Conservation (phyloP, 2,329 filamentous ascomycete genomes). For the Apiospora malaysiana region DNA sequence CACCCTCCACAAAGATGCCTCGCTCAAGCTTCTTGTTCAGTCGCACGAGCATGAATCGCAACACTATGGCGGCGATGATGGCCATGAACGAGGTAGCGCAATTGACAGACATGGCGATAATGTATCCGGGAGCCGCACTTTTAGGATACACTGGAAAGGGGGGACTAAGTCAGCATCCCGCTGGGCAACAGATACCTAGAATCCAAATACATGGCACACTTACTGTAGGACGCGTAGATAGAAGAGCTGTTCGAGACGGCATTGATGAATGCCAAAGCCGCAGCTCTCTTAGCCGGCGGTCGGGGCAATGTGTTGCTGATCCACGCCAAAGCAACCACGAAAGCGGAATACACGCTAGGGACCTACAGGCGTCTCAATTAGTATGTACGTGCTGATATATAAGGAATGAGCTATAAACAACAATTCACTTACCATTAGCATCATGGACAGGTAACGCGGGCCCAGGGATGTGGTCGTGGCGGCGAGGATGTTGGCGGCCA, state of each 20-base stretch:
- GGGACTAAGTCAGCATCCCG: not conserved
- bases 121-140: constrained; percentile 42
- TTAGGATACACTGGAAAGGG: not conserved
- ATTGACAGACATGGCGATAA: constrained; percentile 71
- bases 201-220: not conserved
- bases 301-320: constrained; percentile 77
- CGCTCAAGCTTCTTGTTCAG: constrained; percentile 74
- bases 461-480: constrained; percentile 65
- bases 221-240: constrained; percentile 62
- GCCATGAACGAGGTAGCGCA: constrained; percentile 68
- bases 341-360: constrained; percentile 67
- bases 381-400: no score
- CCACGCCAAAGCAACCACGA: constrained; percentile 74
- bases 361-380: no score
- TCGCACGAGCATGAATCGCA: constrained; percentile 67
- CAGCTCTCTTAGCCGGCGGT: constrained; percentile 73
- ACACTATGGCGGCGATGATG: constrained; percentile 65
- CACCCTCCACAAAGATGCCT: constrained; percentile 62
- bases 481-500: constrained; percentile 71
- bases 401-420: no score
- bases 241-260: constrained; percentile 71
- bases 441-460: constrained; percentile 72
- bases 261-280: constrained; percentile 78
- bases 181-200: no score
- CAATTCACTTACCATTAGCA: constrained; percentile 64